Base-by-base conservation (phyloP, 2,329 filamentous ascomycete species). In the Colletotrichum scovillei region DNA sequence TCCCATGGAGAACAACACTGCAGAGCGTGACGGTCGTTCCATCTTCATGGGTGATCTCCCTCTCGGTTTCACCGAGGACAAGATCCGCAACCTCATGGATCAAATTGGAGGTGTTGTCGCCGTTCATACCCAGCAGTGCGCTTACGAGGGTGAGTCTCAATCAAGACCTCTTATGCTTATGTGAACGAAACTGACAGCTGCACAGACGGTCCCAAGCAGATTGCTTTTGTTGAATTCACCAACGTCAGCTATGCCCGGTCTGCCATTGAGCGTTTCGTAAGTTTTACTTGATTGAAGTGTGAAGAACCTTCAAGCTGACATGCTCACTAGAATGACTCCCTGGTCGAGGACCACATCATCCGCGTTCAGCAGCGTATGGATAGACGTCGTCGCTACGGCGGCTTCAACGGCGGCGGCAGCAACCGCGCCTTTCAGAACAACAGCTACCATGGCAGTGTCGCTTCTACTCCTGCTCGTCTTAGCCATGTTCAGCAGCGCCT, bases 41-140 rank as follows among this genome's bases (percentile, higher is more conserved):
- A 79, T 87, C 30, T 89, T 85, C 70, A 80, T 89, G 65, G 86
- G 86, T 4, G 84, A 84, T 46, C 77, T 90, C 7, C 86, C 87
- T 3, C 49, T 76, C 4, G 76, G 80, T 46, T 79, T 81, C 59
- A 81, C 79, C 0, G 81, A 85, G 32, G 77, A 78, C 0, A 78
- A 84, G 53, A 75, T 89, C 28, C 75, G 77, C 4, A 76, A 78
- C 2, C 67, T 87, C 11, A 84, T 84, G 49, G 76, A 79, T n/a
- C 73, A 76, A 1, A 84, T 81, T 63, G 87, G 86, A 24, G 73
- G 77, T 1, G 80, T 88, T 38, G 19, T 80, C 14, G 76, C 81
- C 8, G 78, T 83, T 52, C 76, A 79, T 26, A 65, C 84, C 58
- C 68, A 74, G 74, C 72, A 63, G 9, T 16, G 72, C 7, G 68